Base-by-base conservation (phyloP, 768 basidiomycete genomes). In the Boletus subparvulus region DNA sequence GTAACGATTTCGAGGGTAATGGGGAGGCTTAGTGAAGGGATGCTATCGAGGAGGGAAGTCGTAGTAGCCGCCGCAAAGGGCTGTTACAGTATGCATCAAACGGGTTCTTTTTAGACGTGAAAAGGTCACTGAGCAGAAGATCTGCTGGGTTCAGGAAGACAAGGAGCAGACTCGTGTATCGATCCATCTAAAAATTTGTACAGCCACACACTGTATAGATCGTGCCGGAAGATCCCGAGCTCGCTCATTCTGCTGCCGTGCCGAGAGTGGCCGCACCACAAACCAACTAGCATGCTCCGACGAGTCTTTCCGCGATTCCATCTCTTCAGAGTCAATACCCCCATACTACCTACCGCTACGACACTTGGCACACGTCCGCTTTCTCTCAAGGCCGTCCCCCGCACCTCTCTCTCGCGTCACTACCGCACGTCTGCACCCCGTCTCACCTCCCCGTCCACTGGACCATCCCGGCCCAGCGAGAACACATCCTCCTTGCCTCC, bases 361-460 rank as follows among this genome's bases (percentile, higher is more conserved):
- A 76, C 75, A 26, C 59, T 78, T 19, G 65, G 72, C 24, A 55
- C 70, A 2, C 69, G 71, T 9, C 21, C 32, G 10, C 66, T 58
- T 28, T 54, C 74, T 0, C 46, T 36, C 35, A 16, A 8, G 14
- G 4, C 30, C 13, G 19, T 37, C 0, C 37, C 45, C 14, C 52
- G 73, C 71, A 2, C 57, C 64, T 40, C 51, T 61, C 19, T 68
- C 3, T 2, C 47, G 69, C 83, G 81, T 30, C 67, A 80, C 21
- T 82, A 84, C 66, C 79, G 77, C 60, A 73, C 76, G 35, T 79
- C 80, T 44, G 72, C 80, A 33, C 69, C 80, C 8, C 80, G 81
- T 40, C 75, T 82, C 61, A 66, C 26, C 26, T 28, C 26, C 26
- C 26, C 21, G 21, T 21, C 77, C n/a, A 66, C 75, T 42, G 60